Base-by-base conservation (phyloP, 305 asterid species). In the Andrographis paniculata region DNA sequence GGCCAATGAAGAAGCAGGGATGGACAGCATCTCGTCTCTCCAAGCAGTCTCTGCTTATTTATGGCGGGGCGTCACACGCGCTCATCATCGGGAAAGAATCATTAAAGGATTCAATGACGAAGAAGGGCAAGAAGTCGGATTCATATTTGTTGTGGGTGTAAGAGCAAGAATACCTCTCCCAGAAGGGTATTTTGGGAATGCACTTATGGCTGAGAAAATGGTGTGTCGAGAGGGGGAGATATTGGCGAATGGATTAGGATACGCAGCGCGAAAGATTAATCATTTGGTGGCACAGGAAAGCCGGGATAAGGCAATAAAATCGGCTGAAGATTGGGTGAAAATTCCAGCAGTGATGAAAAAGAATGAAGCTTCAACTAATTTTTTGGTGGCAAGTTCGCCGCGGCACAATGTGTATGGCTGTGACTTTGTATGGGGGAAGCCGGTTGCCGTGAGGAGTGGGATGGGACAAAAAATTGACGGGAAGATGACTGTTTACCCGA, bases 381-480 rank as follows among this genome's bases (percentile, higher is more conserved):
- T 60, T 50, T 6, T 47, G n/a, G 33, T 69, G 3, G 19, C 59
- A 8, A 72, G 83, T 20, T 74, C 76, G 10, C 79, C 79, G 5
- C 49, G 82, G 52, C 60, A 60, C 52, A 17, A 69, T 19, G 67
- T 73, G 22, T 75, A 81, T 7, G 82, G 66, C 0, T 55, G 23
- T 11, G 82, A 75, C 14, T 78, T 73, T 13, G 75, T 87, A 16
- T 75, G 79, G 76, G 84, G 93, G n/a, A n/a, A n/a, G n/a, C n/a
- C n/a, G n/a, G n/a, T n/a, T 2, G 82, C 72, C 0, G 75, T 58
- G 20, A 58, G 80, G 45, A 70, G 82, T 41, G 84, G 87, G 0
- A 18, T 4, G 5, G 71, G 20, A 2, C 62, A 59, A 19, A 73
- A 64, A 37, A 21, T 17, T 4, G 74, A 66, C 2, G 84, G 84